Evolutionary conservation across 225 moss, liverwort and hornwort genomes (phyloP).

Genomic region (Sphagnum contortum): DNA sequence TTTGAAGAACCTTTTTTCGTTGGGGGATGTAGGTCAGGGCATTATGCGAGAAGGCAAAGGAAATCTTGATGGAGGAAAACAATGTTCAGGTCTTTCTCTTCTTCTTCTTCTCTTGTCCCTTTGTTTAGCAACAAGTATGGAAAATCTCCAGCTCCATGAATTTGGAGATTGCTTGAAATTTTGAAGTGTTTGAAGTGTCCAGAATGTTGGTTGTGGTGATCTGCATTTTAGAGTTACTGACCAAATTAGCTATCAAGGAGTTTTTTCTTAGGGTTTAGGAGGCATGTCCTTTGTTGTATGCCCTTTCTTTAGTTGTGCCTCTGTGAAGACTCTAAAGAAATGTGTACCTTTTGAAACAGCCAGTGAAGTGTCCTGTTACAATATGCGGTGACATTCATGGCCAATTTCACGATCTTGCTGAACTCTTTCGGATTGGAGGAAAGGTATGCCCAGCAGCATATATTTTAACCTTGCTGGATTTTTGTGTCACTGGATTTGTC

Average conservation of each 20-base stretch:
- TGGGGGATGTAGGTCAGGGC: constrained; percentile 23
- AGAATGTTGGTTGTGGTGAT: too few species aligned
- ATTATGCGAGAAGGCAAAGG: constrained; percentile 50
- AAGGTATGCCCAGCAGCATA: constrained; percentile 6
- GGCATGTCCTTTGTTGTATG: not conserved
- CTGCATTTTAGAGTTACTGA: not conserved
- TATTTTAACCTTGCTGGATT: too few species aligned
- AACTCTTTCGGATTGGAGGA: constrained; percentile 41
- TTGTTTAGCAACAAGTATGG: not conserved
- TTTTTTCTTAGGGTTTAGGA: not conserved
- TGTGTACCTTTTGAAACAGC: constrained; percentile 12
- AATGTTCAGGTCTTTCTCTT: constrained; percentile 34
- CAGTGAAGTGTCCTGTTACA: constrained; percentile 40
- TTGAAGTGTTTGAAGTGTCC: too few species aligned
- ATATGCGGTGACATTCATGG: constrained; percentile 37
- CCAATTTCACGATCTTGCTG: constrained; percentile 40
- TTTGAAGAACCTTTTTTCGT: too few species aligned
- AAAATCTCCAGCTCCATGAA: too few species aligned
- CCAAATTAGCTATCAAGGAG: not conserved
- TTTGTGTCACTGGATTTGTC: constrained; percentile 10
- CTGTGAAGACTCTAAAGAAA: too few species aligned
- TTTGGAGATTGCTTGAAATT: too few species aligned
- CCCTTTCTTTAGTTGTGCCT: not conserved
- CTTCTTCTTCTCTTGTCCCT: not conserved
- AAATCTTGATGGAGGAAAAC: constrained; percentile 48